phyloP scores from a whole-genome alignment of 495 filamentous ascomycete species.

The Baudoinia panamericana region DNA sequence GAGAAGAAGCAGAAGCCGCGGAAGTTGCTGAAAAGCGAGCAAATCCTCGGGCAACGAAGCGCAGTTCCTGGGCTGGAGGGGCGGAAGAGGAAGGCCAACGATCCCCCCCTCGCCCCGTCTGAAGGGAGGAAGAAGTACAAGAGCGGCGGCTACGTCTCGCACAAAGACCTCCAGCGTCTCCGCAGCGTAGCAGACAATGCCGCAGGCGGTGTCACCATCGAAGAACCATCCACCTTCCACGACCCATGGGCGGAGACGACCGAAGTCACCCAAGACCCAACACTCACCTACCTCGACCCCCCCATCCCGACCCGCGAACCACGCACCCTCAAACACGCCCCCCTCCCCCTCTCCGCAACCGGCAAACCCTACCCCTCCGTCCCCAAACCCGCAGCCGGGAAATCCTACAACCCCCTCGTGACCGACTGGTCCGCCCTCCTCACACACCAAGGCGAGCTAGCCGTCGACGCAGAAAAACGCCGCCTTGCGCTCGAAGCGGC shows the following conservation, averaged over 20 bases:
- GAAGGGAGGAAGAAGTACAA: constrained; percentile 59
- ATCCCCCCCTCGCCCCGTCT: constrained; percentile 52
- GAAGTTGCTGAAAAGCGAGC: constrained; percentile 72
- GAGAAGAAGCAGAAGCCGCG: constrained; percentile 47
- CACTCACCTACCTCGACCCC: constrained; percentile 33
- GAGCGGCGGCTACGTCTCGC: constrained; percentile 56
- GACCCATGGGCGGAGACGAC: constrained; percentile 63
- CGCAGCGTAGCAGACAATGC: constrained; percentile 48
- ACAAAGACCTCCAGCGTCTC: constrained; percentile 65
- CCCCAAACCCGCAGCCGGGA: constrained; percentile 59
- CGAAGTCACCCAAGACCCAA: constrained; percentile 27
- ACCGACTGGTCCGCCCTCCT: constrained; percentile 69
- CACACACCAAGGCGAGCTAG: constrained; percentile 58
- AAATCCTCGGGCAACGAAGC: constrained; percentile 77
- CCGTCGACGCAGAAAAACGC: constrained; percentile 65
- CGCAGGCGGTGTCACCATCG: constrained; percentile 50
- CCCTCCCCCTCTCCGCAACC: constrained; percentile 64
- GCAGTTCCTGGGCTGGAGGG: constrained; percentile 62
- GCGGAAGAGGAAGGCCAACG: constrained; percentile 54
- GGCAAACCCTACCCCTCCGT: constrained; percentile 71
- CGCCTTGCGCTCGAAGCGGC: constrained; percentile 54
- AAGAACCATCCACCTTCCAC: constrained; percentile 39
- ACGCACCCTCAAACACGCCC: constrained; percentile 57
- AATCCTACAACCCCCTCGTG: constrained; percentile 83
- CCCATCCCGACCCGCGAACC: constrained; percentile 55